Evolutionary conservation across 2,329 filamentous ascomycete genomes (phyloP).

Genomic region (Podosphaera xanthii): DNA sequence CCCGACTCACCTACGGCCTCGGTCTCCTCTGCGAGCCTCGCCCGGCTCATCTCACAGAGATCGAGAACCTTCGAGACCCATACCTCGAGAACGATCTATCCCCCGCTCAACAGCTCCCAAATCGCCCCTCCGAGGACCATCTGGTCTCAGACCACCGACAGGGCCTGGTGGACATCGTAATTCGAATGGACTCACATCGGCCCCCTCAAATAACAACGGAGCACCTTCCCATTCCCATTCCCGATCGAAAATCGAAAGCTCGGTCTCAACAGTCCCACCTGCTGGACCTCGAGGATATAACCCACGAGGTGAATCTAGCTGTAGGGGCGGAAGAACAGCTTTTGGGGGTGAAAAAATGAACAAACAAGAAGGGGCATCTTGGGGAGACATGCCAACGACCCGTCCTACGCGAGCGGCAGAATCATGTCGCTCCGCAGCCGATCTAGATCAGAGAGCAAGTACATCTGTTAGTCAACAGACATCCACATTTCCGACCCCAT

Average conservation of each 20-base stretch:
- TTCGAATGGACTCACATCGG: conserved; percentile 12
- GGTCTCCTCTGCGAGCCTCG: background rate
- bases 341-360: conserved; percentile 11
- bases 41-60: conserved; percentile 6
- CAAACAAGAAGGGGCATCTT: conserved; percentile 12
- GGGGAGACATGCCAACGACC: conserved; percentile 11
- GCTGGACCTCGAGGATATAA: conserved; percentile 17
- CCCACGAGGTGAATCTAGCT: conserved; percentile 9
- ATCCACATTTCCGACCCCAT: conserved; percentile 12
- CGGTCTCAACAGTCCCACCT: conserved; percentile 7
- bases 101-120: conserved; percentile 9
- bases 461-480: conserved; percentile 8
- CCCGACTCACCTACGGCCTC: background rate
- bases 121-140: conserved; percentile 16
- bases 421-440: background rate
- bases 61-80: conserved; percentile 13
- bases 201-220: conserved; percentile 5
- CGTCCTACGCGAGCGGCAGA: conserved; percentile 2
- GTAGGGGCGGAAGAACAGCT: conserved; percentile 14
- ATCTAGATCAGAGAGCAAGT: conserved; percentile 3
- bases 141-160: conserved; percentile 13
- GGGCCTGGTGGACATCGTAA: conserved; percentile 16
- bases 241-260: conserved; percentile 7
- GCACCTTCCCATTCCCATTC: background rate
- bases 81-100: conserved; percentile 14